phyloP scores from a whole-genome alignment of 139 green algal genomes.

The Micromonas commoda region DNA sequence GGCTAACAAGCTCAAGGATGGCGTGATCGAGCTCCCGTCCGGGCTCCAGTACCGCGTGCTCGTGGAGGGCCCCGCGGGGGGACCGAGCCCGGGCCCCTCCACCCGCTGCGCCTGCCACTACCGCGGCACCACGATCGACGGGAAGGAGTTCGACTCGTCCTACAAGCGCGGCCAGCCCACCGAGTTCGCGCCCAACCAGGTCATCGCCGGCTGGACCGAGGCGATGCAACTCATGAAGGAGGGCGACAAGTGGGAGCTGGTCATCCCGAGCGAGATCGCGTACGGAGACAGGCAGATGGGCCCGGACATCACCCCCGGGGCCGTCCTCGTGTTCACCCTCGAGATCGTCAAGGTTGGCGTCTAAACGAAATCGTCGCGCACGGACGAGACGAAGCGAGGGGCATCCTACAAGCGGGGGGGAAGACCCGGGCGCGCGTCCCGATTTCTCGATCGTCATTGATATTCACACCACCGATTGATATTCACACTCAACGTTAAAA shows the following conservation, averaged over 20 bases:
- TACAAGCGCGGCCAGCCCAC: constrained; percentile 63
- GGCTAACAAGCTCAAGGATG: constrained; percentile 22
- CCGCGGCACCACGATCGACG: constrained; percentile 62
- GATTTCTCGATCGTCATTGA: too few species aligned
- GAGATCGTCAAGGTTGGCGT: constrained; percentile 29
- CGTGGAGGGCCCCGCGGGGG: neutral
- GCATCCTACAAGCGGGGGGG: too few species aligned
- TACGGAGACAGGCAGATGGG: constrained; percentile 1
- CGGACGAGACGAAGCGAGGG: too few species aligned
- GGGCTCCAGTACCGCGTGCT: constrained; percentile 26
- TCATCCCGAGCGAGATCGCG: constrained; percentile 49
- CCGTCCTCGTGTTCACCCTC: constrained; percentile 19
- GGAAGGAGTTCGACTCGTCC: constrained; percentile 69
- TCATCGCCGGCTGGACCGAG: constrained; percentile 60
- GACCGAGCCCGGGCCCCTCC: neutral
- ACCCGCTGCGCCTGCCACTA: constrained; percentile 65
- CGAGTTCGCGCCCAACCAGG: constrained; percentile 34
- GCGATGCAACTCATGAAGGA: constrained; percentile 80
- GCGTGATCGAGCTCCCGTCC: neutral
- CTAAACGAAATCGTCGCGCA: too few species aligned
- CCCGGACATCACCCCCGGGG: neutral
- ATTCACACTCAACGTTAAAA: too few species aligned
- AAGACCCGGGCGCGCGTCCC: too few species aligned
- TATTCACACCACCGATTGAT: too few species aligned
- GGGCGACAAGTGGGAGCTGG: constrained; percentile 54